Base-by-base conservation (phyloP, 306 rosid genomes). In the Phaseolus lunatus region DNA sequence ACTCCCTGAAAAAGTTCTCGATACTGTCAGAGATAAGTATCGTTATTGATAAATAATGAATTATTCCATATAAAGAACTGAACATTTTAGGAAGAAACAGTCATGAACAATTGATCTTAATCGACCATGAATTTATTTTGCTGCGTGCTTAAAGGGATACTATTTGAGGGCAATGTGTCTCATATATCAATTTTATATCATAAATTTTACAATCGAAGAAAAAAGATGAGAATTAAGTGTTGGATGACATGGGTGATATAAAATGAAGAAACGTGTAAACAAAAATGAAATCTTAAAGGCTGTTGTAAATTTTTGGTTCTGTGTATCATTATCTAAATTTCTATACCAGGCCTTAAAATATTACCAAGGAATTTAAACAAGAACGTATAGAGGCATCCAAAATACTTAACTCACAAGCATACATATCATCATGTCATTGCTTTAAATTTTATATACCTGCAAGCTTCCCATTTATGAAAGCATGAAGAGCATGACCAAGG, bases 401-500 rank as follows among this genome's bases (percentile, higher is more conserved):
- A 26, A 58, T 58, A 23, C 24, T 56, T 6, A 58, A 58, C 33
- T 23, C 63, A 23, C 7, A 58, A 27, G 23, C 4, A 23, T 16
- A 59, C 45, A 62, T 33, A 33, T 62, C 47, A 10, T 15, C 48
- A 62, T 33, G 48, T 35, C 39, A 49, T 27, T 29, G 50, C 11
- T 23, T 48, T 45, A 15, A 52, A 22, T 66, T 62, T 65, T 39
- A 22, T 35, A 57, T 65, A 90, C 98, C 97, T 83, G 89, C 90
- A 78, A 70, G 90, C 79, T 94, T 94, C 72, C 87, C 83, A 75
- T 94, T 94, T 35, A 89, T 52, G 85, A 89, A 94, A 41, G 85
- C 88, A 79, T 88, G 92, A 77, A 94, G 85, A 54, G 78, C 96
- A 83, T 94, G 98, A 48, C 98, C 98, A 82, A 94, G 97, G 31